Conservation (phyloP, 2,329 filamentous ascomycete genomes). For the Fonsecaea pugnacius region DNA sequence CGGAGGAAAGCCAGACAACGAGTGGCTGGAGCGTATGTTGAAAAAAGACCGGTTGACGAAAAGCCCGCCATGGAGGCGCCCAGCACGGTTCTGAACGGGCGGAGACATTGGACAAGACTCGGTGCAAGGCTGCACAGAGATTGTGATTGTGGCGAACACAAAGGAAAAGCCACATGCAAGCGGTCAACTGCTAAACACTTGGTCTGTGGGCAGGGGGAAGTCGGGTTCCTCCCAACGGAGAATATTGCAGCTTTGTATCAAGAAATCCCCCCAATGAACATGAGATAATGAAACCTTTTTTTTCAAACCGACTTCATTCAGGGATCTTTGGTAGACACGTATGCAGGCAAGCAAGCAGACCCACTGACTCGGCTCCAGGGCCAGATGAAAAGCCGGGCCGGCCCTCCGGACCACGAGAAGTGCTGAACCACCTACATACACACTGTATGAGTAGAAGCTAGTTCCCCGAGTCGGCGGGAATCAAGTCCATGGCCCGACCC, state of each 20-base stretch:
- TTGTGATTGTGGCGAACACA: not conserved
- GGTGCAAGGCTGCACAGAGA: not conserved
- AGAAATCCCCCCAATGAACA: not conserved
- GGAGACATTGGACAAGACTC: not conserved
- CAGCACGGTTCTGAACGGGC: not conserved
- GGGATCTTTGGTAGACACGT: not conserved
- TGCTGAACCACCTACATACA: too few relatives aligned
- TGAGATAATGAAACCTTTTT: not conserved
- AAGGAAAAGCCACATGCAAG: not conserved
- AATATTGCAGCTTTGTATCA: conserved; percentile 1
- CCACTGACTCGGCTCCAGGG: too few relatives aligned
- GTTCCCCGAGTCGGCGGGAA: too few relatives aligned
- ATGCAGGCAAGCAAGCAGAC: too few relatives aligned
- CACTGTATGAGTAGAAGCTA: too few relatives aligned
- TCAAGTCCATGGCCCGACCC: too few relatives aligned
- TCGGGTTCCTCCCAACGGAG: not conserved
- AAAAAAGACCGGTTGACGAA: not conserved
- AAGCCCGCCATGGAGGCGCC: not conserved
- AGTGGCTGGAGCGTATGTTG: not conserved
- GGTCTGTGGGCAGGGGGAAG: not conserved
- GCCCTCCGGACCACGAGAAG: too few relatives aligned
- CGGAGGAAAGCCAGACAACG: not conserved
- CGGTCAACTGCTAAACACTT: not conserved
- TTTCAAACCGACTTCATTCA: not conserved
- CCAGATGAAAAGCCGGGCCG: too few relatives aligned